Percentiles rank a stretch among this genome's conserved stretches.
Conservation (phyloP, 139 green algal species). For the Ettlia oleoabundans region DNA sequence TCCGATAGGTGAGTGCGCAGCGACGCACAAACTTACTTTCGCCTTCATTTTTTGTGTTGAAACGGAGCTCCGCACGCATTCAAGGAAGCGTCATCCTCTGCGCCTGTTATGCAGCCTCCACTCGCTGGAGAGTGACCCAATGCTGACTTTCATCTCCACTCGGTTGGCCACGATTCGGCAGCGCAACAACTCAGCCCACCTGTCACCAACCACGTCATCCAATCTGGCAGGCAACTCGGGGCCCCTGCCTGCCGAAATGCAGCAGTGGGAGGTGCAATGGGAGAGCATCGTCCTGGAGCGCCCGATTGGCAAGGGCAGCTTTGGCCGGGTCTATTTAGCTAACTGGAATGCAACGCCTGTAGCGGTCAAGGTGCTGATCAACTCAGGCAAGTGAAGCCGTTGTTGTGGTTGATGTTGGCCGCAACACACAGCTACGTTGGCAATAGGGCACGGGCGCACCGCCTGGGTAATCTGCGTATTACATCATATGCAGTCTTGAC, state of each 20-base stretch:
- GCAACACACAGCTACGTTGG: too few relatives aligned
- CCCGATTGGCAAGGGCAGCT: background rate
- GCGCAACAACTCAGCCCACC: background rate
- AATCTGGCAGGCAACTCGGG: background rate
- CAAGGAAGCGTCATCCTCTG: too few relatives aligned
- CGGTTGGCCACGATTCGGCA: background rate
- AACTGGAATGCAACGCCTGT: constrained; percentile 15
- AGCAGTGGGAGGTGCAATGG: background rate
- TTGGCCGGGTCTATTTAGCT: constrained; percentile 32
- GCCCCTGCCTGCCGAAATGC: background rate
- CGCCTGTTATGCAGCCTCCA: constrained; percentile 1
- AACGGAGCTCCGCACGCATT: too few relatives aligned
- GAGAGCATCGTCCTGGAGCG: background rate
- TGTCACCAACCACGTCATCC: background rate
- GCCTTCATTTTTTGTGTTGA: too few relatives aligned
- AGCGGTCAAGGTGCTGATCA: background rate
- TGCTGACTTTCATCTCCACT: constrained; percentile 12
- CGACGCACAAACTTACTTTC: too few relatives aligned
- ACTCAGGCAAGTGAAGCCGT: background rate
- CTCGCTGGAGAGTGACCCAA: background rate
- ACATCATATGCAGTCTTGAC: background rate
- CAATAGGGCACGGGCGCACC: background rate
- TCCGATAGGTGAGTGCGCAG: background rate
- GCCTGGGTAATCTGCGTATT: too few relatives aligned
- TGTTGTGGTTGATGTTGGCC: too few relatives aligned